Base-by-base conservation (phyloP, 768 basidiomycete genomes). In the Mrakia frigida region DNA sequence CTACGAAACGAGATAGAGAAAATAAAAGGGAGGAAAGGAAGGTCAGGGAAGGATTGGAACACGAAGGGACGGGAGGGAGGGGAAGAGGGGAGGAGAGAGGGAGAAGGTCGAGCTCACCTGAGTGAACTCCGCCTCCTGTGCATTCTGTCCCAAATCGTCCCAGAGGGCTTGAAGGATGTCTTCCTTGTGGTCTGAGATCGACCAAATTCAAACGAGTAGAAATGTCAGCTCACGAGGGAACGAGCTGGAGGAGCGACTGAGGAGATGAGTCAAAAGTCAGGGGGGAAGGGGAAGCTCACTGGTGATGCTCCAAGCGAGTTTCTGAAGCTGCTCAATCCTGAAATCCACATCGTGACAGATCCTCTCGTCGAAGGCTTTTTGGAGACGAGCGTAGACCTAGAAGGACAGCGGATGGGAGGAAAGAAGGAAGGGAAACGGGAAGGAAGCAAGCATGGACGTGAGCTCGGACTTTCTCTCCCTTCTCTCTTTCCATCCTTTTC, bases 311-410 rank as follows among this genome's bases (percentile, higher is more conserved):
- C 82, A 84, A 0, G 78, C 82, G 0, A 84, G 78, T 65, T 82
- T 80, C 73, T 84, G 82, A 70, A 84, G 80, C 74, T 83, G 81
- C 69, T 80, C 81, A 23, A 81, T 71, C 67, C 83, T 70, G 63
- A 82, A 82, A 13, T 80, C 80, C 35, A 82, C 43, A 18, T 77
- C 75, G 11, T 70, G 76, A 43, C 77, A 78, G 37, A 71, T 46
- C 28, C 73, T 69, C 25, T 70, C 71, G 11, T 75, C 77, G 74
- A 81, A 81, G 1, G 80, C 75, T 21, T 46, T 43, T 39, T 80
- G 65, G n/a, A 68, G 65, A 16, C 37, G 33, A 68, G 65, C 65
- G 65, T 68, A 23, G 65, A 68, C 31, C 65, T 68, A 35, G 63
- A 28, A 21, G 46, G 1, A 18, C 2, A 50, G 1, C 31, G 39